Conservation (phyloP, 2,329 filamentous ascomycete genomes). For the Penicillium hordei region DNA sequence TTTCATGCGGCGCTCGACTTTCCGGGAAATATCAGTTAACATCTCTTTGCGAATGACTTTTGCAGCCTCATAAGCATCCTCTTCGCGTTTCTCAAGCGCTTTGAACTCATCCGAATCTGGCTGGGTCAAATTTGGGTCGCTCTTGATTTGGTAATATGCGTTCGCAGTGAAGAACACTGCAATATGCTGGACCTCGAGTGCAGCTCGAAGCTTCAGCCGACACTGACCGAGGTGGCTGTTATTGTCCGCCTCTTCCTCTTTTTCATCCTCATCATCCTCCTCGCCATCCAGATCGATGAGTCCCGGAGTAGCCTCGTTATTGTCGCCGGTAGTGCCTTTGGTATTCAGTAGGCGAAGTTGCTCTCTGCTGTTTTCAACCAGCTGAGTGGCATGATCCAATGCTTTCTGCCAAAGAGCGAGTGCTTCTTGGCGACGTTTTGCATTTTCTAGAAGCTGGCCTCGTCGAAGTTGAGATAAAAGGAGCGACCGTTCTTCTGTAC, state of each 20-base stretch:
- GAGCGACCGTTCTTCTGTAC: conserved; percentile 66
- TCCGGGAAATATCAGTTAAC: conserved; percentile 58
- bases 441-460: conserved; percentile 78
- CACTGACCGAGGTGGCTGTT: conserved; percentile 55
- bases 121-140: conserved; percentile 61
- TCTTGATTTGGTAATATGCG: conserved; percentile 79
- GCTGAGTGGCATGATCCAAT: conserved; percentile 47
- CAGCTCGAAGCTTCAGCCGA: conserved; percentile 66
- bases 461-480: conserved; percentile 64
- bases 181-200: conserved; percentile 77
- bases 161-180: conserved; percentile 84
- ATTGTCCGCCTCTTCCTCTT: conserved; percentile 42
- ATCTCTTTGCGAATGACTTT: conserved; percentile 77
- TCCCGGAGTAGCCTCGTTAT: conserved; percentile 19
- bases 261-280: conserved; percentile 41
- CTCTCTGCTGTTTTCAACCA: conserved; percentile 62
- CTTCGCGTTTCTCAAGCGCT: conserved; percentile 68
- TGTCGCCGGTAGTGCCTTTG: conserved; percentile 23
- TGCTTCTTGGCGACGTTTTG: conserved; percentile 65
- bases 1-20: conserved; percentile 64
- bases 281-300: conserved; percentile 31
- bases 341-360: conserved; percentile 51
- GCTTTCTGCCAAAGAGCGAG: conserved; percentile 67
- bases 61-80: conserved; percentile 71
- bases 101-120: conserved; percentile 68